These are phyloP conservation scores for Leucogyrophana mollusca DNA, from an alignment of 768 basidiomycete genomes.

Conservation along the genomic window DNA sequence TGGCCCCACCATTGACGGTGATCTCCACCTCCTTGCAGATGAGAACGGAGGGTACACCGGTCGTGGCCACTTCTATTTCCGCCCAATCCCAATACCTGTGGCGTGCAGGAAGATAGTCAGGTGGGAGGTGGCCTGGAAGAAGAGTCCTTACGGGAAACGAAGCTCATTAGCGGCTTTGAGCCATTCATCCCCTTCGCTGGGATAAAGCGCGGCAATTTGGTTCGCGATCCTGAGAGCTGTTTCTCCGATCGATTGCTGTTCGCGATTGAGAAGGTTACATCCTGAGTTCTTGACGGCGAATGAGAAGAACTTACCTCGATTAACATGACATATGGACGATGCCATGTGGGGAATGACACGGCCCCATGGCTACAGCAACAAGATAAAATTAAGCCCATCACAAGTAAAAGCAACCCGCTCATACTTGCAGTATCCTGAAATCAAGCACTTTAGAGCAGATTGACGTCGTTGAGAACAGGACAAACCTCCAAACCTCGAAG, in stretches of 20 bases:
- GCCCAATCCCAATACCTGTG: conserved; percentile 30
- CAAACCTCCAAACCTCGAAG: conserved; percentile 26
- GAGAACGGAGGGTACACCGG: conserved; percentile 22
- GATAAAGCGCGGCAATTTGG: conserved; percentile 20
- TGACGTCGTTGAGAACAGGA: neutral
- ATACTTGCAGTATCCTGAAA: conserved; percentile 26
- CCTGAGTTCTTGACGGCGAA: too few relatives aligned
- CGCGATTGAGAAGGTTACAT: too few relatives aligned
- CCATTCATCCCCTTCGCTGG: conserved; percentile 17
- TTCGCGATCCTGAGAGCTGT: conserved; percentile 20
- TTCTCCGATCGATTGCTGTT: conserved; percentile 28
- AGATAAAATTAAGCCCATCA: neutral
- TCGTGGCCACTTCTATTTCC: conserved; percentile 12
- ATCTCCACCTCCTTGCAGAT: conserved; percentile 12
- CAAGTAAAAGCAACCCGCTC: conserved; percentile 1
- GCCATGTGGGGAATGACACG: conserved; percentile 23
- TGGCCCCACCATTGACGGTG: conserved; percentile 4
- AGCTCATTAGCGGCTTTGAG: conserved; percentile 18
- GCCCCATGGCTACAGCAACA: conserved; percentile 14
- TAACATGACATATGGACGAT: conserved; percentile 27
- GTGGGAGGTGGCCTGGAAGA: neutral
- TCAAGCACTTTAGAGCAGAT: neutral
- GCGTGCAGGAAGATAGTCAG: neutral
- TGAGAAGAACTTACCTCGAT: conserved; percentile 15
- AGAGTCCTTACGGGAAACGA: conserved; percentile 29